phyloP scores from a whole-genome alignment of 2,329 filamentous ascomycete species.

The Ambrosiella cleistominuta region DNA sequence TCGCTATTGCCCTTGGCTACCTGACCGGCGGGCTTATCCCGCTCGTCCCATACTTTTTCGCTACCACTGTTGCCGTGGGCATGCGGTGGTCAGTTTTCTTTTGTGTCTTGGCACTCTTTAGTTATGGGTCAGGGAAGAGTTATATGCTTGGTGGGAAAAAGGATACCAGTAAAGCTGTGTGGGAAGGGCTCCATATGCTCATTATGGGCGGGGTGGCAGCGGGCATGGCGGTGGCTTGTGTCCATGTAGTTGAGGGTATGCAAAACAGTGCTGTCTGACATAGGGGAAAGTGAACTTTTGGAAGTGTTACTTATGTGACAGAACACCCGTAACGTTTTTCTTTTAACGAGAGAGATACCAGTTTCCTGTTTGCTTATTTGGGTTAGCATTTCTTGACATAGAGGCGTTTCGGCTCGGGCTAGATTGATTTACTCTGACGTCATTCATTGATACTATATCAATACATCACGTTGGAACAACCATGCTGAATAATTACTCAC shows the following conservation, averaged over 20 bases:
- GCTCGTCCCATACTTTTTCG: slow-evolving; percentile 43
- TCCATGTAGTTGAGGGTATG: slow-evolving; percentile 12
- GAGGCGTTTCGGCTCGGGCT: no score
- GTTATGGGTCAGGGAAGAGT: slow-evolving; percentile 40
- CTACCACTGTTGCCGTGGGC: slow-evolving; percentile 21
- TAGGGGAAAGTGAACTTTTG: no score
- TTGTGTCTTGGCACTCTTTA: slow-evolving; percentile 36
- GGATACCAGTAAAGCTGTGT: slow-evolving; percentile 14
- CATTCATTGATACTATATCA: no score
- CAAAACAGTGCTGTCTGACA: not conserved
- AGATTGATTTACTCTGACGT: no score
- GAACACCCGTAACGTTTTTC: no score
- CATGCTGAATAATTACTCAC: no score
- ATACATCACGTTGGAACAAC: no score
- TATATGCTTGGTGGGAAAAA: slow-evolving; percentile 16
- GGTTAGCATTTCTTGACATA: no score
- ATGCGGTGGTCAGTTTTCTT: slow-evolving; percentile 37
- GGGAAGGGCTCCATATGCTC: slow-evolving; percentile 21
- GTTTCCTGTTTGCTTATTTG: no score
- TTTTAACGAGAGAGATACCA: no score
- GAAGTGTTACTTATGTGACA: no score
- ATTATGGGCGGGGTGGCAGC: slow-evolving; percentile 21
- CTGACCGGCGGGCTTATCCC: slow-evolving; percentile 45
- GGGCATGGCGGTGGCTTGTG: slow-evolving; percentile 18
- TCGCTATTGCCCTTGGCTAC: slow-evolving; percentile 45